Base-by-base conservation (phyloP, 306 rosid species). In the Trichosanthes truncata region DNA sequence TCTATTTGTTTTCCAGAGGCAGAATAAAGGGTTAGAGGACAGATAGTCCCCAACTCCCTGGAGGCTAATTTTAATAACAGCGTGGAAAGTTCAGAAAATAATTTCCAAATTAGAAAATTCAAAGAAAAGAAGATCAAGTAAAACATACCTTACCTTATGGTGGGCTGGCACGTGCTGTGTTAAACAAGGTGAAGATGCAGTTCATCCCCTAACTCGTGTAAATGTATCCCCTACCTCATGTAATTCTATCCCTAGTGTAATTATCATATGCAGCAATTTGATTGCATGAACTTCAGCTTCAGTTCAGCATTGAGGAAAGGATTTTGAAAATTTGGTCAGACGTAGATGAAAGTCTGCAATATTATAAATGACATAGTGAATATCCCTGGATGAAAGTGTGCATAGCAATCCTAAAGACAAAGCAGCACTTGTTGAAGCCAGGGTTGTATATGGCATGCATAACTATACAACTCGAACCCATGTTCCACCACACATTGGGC, bases 401-500 rank as follows among this genome's bases (percentile, higher is more conserved):
- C 33, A 66, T 3, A 18, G 29, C 7, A 3, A 66, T 43, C 74
- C 74, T 7, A 66, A 7, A 23, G n/a, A 56, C 62, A 56, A 56
- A 56, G 62, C 29, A 56, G 62, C 29, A 56, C 31, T 66, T 66
- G 74, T 68, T 68, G 62, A 74, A 74, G 78, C 26, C 46, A 33
- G 56, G 79, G 65, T 12, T 51, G 48, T 33, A 68, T 2, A 2
- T 9, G 40, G 23, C 23, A 46, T 14, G 57, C 77, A 72, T 79
- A 81, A 79, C 89, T 91, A 95, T 67, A 91, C 97, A 82, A 95
- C 98, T 74, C 92, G 95, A 82, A 91, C 95, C 98, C 98, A 95
- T 68, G 97, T 91, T 86, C 98, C 98, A 72, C 97, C 97, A 67
- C 98, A 95, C 95, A 92, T 92, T 17, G 98, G 99, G 83, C 99